Evolutionary conservation across 2,329 filamentous ascomycete genomes (phyloP), one percentile per base, ranked within the genome.

Genomic region (Sclerotinia minor): DNA sequence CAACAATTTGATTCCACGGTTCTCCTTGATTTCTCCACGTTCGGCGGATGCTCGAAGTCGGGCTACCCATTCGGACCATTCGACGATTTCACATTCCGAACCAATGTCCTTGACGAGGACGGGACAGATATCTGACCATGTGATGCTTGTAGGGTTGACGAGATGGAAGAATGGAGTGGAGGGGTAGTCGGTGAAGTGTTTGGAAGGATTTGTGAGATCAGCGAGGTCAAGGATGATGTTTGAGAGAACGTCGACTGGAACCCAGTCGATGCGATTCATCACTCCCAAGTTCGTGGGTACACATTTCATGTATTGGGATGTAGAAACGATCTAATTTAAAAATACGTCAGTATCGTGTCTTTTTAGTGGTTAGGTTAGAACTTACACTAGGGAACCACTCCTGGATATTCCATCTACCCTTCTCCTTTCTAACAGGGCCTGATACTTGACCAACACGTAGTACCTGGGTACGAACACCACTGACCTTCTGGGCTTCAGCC

Each of bases 331-430:
- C 66, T 55, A 41, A 35, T 2, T 6, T 32, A 7, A 49, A 79
- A 77, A 2, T 80, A 41, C 78, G 11, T 60, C 24, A 61, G 35
- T 38, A 13, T 35, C 13, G 5, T 64, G 3, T 5, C 13, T 32
- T 15, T 19, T 15, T 50, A 5, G 21, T 26, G 6, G 26, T 3
- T n/a, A 24, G 32, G 19, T 19, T 26, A 17, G 17, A 47, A 55
- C 67, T 55, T 67, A 67, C 59, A 19, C 59, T 79, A 0, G 86
- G 86, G 2, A 88, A 73, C 82, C 84, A 88, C 69, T 89, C 86
- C 11, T 83, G 79, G 29, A 76, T 77, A 69, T 85, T 87, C 86
- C 86, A 89, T 35, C 73, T 71, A 0, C 85, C 85, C 17, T 41
- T 45, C n/a, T 74, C 67, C 15, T 68, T 73, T 21, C 77, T 75